These are phyloP conservation scores for Diospyros lotus DNA, from an alignment of 148 eudicot genomes.

Conservation along the genomic window DNA sequence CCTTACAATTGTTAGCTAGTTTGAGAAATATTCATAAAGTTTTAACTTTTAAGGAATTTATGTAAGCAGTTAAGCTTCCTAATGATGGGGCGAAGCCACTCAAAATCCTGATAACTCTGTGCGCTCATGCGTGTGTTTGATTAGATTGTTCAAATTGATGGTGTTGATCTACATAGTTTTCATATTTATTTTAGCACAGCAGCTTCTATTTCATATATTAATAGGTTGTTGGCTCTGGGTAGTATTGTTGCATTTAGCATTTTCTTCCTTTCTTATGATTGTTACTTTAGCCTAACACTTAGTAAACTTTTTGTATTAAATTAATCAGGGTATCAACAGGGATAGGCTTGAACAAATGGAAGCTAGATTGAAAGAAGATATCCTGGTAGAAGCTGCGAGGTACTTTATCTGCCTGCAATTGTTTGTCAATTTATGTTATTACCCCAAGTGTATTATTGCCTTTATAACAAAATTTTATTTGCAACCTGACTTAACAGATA, in stretches of 20 bases:
- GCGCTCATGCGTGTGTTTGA: too few species aligned
- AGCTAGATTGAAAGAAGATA: constrained; percentile 85
- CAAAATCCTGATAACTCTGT: too few species aligned
- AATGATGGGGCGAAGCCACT: too few species aligned
- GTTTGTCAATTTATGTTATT: not conserved
- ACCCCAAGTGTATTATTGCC: constrained; percentile 7
- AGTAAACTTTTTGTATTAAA: constrained; percentile 26
- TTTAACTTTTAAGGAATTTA: too few species aligned
- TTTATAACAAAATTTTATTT: constrained; percentile 9
- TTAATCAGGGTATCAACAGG: constrained; percentile 85
- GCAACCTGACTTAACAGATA: constrained; percentile 47
- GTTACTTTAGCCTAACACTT: constrained; percentile 20
- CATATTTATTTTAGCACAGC: not conserved
- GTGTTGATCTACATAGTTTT: not conserved
- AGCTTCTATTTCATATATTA: not conserved
- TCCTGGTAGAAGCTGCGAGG: constrained; percentile 89
- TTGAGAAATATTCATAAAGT: too few species aligned
- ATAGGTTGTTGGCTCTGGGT: not conserved
- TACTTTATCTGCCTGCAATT: constrained; percentile 21
- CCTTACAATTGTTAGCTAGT: too few species aligned
- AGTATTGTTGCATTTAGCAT: not conserved
- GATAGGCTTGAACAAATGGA: constrained; percentile 96
- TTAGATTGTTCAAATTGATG: not conserved
- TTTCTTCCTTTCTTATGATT: constrained; percentile 4
- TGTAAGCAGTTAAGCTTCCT: too few species aligned